Evolutionary conservation across 768 basidiomycete genomes (phyloP), one percentile per base, ranked within the genome.

Genomic region (Pluteus cervinus): DNA sequence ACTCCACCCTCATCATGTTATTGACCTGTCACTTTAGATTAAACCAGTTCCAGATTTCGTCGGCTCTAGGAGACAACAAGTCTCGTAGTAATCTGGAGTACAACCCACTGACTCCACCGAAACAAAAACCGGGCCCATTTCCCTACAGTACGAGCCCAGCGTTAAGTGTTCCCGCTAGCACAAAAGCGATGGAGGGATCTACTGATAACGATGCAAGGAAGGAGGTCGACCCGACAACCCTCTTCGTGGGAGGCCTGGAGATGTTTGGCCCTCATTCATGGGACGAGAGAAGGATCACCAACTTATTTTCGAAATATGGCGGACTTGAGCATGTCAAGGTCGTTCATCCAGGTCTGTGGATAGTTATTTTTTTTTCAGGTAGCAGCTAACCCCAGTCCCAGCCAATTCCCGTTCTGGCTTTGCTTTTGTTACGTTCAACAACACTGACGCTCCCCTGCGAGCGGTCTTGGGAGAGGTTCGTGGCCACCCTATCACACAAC

Each of bases 241-340:
- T 89, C 20, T 88, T 87, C 52, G 81, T 87, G 20, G 86, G 86
- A 5, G 84, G 84, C 4, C 65, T 89, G 29, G 79, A 82, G 47
- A 71, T 76, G 50, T 68, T 66, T 47, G 80, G 78, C 4, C 66
- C 76, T 3, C 64, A 65, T 18, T 73, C 75, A 5, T 88, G 86
- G 86, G 72, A 79, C 30, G 84, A 88, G 50, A 66, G 64, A 7
- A 79, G 71, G 44, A 64, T 89, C 23, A 62, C 57, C 21, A 50
- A 54, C 5, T 63, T 83, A 31, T 89, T 89, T 52, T 62, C 65
- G 15, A 69, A 67, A 49, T 88, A 78, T 48, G 81, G 79, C 7
- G 70, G 71, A 1, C 63, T 89, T 7, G 76, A 81, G 45, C 70
- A 63, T 37, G 68, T 87, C 29, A 80, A 78, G 45, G 57, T 88